Evolutionary conservation across 2,329 filamentous ascomycete genomes (phyloP).

Genomic region (Berkeleyomyces rouxiae): DNA sequence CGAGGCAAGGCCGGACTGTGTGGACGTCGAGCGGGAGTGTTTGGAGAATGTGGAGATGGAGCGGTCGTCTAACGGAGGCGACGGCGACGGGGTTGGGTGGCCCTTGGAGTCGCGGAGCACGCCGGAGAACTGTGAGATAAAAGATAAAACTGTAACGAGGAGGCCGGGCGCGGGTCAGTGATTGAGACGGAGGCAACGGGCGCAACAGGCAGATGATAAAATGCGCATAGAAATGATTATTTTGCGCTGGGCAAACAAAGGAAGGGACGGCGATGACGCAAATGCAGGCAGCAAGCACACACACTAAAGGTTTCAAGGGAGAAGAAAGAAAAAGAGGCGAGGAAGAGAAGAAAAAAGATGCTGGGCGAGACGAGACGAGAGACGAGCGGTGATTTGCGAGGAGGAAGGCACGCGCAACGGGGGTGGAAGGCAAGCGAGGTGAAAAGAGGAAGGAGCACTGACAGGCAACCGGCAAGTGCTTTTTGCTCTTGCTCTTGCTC

Average conservation of each 20-base stretch:
- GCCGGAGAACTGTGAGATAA: slow-evolving; percentile 65
- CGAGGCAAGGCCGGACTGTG: background rate
- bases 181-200: background rate
- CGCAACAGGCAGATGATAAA: background rate
- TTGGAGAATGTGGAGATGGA: slow-evolving; percentile 16
- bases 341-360: background rate
- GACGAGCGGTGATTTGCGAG: background rate
- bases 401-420: background rate
- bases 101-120: slow-evolving; percentile 25
- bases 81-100: slow-evolving; percentile 28
- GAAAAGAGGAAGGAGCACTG: background rate
- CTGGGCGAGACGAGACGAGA: background rate
- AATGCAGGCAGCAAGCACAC: background rate
- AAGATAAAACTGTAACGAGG: slow-evolving; percentile 53
- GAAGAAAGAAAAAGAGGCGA: background rate
- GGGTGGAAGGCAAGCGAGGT: background rate
- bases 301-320: background rate
- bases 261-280: background rate
- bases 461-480: background rate
- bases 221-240: too few species aligned
- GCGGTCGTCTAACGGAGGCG: slow-evolving; percentile 24
- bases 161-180: slow-evolving; percentile 6
- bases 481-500: background rate
- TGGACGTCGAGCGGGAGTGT: slow-evolving; percentile 7
- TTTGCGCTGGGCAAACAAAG: background rate